A percentile compares a stretch with the other conserved stretches of the same genome.
These are phyloP conservation scores for Tausonia pullulans DNA, from an alignment of 1,284 basidiomycete species.

Conservation along the genomic window DNA sequence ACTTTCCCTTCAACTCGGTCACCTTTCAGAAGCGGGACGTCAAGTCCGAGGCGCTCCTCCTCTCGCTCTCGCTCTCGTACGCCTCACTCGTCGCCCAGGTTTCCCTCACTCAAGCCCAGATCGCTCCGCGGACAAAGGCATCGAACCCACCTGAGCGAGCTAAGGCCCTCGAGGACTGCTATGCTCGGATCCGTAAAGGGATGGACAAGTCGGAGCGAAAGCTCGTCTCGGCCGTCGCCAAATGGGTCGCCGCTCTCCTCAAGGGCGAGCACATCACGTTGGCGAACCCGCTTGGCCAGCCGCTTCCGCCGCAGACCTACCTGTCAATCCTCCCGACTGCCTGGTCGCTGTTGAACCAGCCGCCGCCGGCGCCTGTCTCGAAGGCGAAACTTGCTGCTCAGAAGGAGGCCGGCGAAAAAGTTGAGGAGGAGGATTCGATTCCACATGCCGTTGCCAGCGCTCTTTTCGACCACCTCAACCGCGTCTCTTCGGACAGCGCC, in stretches of 20 bases:
- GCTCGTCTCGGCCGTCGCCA: constrained; percentile 48
- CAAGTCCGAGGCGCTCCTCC: constrained; percentile 52
- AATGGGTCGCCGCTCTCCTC: constrained; percentile 60
- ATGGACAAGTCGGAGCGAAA: constrained; percentile 24
- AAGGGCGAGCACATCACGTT: constrained; percentile 35
- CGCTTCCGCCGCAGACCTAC: constrained; percentile 53
- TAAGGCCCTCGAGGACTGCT: constrained; percentile 16
- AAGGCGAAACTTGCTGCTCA: background rate
- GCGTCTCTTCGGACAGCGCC: constrained; percentile 45
- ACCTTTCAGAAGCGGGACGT: constrained; percentile 38
- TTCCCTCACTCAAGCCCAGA: background rate
- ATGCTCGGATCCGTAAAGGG: constrained; percentile 21
- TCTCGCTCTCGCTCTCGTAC: constrained; percentile 63
- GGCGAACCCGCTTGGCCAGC: constrained; percentile 37
- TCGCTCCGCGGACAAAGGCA: constrained; percentile 7
- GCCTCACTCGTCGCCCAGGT: constrained; percentile 49
- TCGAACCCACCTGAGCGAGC: constrained; percentile 15
- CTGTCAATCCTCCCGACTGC: constrained; percentile 63
- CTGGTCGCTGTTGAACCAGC: constrained; percentile 61
- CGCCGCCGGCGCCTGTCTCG: constrained; percentile 21
- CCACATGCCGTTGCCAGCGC: constrained; percentile 3
- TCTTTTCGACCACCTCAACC: constrained; percentile 9
- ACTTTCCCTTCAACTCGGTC: constrained; percentile 59
- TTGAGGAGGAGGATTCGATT: background rate
- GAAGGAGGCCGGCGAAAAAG: background rate